Conservation (phyloP, 2,329 filamentous ascomycete genomes). For the Beauveria pseudobassiana region DNA sequence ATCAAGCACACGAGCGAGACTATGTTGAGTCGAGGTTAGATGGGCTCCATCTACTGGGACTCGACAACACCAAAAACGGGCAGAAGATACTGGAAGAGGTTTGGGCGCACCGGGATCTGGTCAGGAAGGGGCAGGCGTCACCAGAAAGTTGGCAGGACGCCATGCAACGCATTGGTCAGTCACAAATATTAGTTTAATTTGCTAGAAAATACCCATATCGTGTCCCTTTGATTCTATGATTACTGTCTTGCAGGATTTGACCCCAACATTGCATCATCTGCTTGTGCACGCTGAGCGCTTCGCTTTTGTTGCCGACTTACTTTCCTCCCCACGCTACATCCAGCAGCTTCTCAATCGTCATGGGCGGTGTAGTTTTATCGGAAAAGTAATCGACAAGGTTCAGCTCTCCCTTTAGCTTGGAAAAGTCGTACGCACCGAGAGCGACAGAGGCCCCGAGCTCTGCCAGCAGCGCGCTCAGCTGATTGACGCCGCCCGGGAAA, state of each 20-base stretch:
- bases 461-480: constrained; percentile 21
- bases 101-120: background rate
- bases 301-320: background rate
- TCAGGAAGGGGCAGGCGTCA: background rate
- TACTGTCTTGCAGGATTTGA: background rate
- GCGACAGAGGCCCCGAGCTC: constrained; percentile 25
- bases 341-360: background rate
- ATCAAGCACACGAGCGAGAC: background rate
- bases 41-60: background rate
- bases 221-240: background rate
- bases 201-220: background rate
- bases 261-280: background rate
- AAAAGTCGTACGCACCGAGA: constrained; percentile 23
- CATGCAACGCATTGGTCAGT: background rate
- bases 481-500: constrained; percentile 20
- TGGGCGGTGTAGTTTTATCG: background rate
- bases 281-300: background rate
- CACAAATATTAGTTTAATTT: background rate
- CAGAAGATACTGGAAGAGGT: background rate
- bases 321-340: background rate
- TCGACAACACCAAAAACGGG: background rate
- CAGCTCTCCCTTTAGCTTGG: constrained; percentile 13
- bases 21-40: background rate
- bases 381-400: constrained; percentile 19
- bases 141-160: background rate